A percentile compares a stretch with the other conserved stretches of the same genome.
Evolutionary conservation across 2,329 filamentous ascomycete species (phyloP).

Genomic region (Sclerotinia trifoliorum): DNA sequence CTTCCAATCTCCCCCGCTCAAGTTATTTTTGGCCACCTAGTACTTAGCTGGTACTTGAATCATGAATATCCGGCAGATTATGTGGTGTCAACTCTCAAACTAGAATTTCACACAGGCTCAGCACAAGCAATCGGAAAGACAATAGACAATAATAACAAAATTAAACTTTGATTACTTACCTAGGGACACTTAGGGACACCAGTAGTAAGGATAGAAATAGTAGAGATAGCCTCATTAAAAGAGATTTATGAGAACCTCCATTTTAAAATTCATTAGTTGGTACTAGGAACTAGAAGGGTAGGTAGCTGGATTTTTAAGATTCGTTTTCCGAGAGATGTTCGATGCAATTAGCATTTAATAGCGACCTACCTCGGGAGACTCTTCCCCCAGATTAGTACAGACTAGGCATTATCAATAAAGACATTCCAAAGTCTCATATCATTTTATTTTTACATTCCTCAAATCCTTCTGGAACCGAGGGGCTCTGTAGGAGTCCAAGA

Average conservation of each 20-base stretch:
- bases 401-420: not conserved
- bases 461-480: conserved; percentile 7
- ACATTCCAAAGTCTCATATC: conserved; percentile 3
- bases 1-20: not conserved
- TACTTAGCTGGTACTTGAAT: not conserved
- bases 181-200: not conserved
- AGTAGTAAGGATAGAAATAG: not conserved
- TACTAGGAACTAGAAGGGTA: not conserved
- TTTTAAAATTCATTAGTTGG: not conserved
- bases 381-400: not conserved
- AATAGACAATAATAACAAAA: too few species aligned
- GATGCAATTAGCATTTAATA: not conserved
- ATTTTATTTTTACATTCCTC: conserved; percentile 13
- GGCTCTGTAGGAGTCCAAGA: not conserved
- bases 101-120: too few species aligned
- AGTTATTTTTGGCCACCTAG: not conserved
- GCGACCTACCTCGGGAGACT: not conserved
- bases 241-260: not conserved
- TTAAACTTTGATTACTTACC: not conserved
- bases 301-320: not conserved
- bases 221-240: conserved; percentile 4
- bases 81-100: not conserved
- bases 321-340: not conserved
- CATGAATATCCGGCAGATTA: conserved; percentile 1
- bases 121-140: too few species aligned